phyloP scores from a whole-genome alignment of 2,329 filamentous ascomycete genomes.

The Pseudocercospora pini-densiflorae region DNA sequence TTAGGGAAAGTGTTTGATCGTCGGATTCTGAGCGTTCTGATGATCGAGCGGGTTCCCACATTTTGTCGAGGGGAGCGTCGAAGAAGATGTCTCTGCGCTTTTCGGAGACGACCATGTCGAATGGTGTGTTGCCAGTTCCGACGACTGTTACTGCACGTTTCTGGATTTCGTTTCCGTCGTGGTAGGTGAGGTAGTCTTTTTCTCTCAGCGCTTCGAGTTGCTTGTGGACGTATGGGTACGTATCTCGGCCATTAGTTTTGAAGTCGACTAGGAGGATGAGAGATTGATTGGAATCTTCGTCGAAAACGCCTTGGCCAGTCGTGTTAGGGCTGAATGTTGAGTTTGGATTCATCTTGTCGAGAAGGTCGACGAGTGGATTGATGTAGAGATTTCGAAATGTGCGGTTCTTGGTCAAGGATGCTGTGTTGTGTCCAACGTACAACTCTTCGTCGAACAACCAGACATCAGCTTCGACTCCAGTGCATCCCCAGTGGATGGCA shows the following conservation, averaged over 20 bases:
- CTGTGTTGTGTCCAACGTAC: constrained; percentile 66
- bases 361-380: constrained; percentile 63
- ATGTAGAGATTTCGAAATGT: constrained; percentile 69
- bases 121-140: constrained; percentile 67
- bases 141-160: constrained; percentile 69
- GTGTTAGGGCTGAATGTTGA: constrained; percentile 51
- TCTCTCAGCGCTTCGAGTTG: constrained; percentile 65
- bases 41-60: constrained; percentile 18
- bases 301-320: constrained; percentile 56
- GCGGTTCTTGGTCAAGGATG: constrained; percentile 58
- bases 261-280: constrained; percentile 71
- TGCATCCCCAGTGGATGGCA: constrained; percentile 63
- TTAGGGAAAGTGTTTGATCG: not conserved
- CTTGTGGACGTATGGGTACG: constrained; percentile 58
- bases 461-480: constrained; percentile 71
- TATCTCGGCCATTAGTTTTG: constrained; percentile 61
- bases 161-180: constrained; percentile 56
- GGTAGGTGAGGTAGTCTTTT: constrained; percentile 56
- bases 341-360: constrained; percentile 58
- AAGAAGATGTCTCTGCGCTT: constrained; percentile 57
- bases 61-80: constrained; percentile 18
- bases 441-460: constrained; percentile 65
- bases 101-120: constrained; percentile 60
- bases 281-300: constrained; percentile 44
- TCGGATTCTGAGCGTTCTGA: constrained; percentile 2